Evolutionary conservation across 108 stramenopile species (phyloP).

Genomic region (Discostella pseudostelligera): DNA sequence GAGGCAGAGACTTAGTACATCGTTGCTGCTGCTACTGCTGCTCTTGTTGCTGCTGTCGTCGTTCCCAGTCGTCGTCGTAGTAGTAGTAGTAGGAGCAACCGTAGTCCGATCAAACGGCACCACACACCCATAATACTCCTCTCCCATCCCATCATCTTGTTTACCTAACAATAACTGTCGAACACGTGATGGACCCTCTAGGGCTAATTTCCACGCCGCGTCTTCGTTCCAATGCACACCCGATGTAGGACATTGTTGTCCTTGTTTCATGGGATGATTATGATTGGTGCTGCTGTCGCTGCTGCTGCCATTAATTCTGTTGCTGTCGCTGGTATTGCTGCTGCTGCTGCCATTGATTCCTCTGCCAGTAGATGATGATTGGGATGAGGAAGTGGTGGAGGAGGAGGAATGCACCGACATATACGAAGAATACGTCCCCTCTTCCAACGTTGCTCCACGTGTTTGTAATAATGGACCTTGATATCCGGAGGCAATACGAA

Average conservation of each 20-base stretch:
- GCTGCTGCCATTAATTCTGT: too few relatives aligned
- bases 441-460: constrained; percentile 9
- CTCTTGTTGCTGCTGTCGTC: constrained; percentile 43
- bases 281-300: neutral
- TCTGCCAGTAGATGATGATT: too few relatives aligned
- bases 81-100: constrained; percentile 22
- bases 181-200: constrained; percentile 84
- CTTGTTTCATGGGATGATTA: too few relatives aligned
- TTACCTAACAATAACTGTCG: constrained; percentile 70
- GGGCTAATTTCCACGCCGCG: constrained; percentile 88
- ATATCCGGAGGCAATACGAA: constrained; percentile 50
- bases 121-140: constrained; percentile 19
- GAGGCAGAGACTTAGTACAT: constrained; percentile 31
- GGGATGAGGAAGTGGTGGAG: too few relatives aligned
- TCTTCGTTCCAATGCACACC: constrained; percentile 72
- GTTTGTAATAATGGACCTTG: neutral
- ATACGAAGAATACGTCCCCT: constrained; percentile 10
- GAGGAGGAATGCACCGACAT: neutral
- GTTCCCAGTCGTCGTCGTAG: constrained; percentile 26
- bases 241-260: constrained; percentile 11
- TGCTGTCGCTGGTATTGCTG: too few relatives aligned
- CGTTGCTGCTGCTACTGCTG: constrained; percentile 2
- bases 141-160: constrained; percentile 18
- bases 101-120: constrained; percentile 72
- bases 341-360: too few relatives aligned